A percentile compares a stretch with the other conserved stretches of the same genome.
phyloP scores from a whole-genome alignment of 306 rosid genomes.

The Clitoria ternatea region DNA sequence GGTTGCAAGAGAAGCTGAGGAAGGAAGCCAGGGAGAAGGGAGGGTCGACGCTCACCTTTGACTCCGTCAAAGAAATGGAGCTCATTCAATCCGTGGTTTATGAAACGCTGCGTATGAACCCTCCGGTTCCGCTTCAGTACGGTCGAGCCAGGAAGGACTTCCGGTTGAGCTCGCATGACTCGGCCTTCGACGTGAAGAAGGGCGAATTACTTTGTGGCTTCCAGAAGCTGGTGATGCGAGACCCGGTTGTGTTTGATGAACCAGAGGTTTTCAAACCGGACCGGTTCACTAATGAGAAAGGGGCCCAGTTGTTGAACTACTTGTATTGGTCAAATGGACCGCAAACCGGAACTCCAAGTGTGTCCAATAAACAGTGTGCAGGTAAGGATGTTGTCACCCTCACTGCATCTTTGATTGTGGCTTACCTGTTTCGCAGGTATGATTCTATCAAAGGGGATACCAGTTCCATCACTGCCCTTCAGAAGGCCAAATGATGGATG shows the following conservation, averaged over 20 bases:
- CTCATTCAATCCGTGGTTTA: conserved; percentile 70
- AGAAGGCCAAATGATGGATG: conserved; percentile 41
- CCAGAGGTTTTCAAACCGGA: conserved; percentile 74
- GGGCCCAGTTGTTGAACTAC: conserved; percentile 46
- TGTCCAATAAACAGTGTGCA: conserved; percentile 74
- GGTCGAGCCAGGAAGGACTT: conserved; percentile 85
- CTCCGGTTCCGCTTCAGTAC: conserved; percentile 82
- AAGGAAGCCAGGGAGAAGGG: conserved; percentile 60
- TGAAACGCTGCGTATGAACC: conserved; percentile 73
- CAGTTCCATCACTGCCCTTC: conserved; percentile 54
- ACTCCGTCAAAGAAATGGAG: conserved; percentile 54
- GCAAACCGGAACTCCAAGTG: conserved; percentile 54
- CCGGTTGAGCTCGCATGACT: conserved; percentile 57
- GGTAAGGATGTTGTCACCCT: conserved; percentile 67
- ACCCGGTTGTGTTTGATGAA: conserved; percentile 52
- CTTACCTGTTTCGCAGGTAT: conserved; percentile 59
- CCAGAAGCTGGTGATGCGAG: conserved; percentile 71
- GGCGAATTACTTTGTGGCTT: conserved; percentile 87
- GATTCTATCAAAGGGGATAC: conserved; percentile 59
- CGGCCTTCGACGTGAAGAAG: conserved; percentile 55
- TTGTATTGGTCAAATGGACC: conserved; percentile 96
- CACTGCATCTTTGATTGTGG: conserved; percentile 56
- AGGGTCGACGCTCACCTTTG: conserved; percentile 55
- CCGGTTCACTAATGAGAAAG: conserved; percentile 58
- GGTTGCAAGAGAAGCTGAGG: conserved; percentile 48